Conservation (phyloP, 108 stramenopile species). For the Nannochloropsis salina region DNA sequence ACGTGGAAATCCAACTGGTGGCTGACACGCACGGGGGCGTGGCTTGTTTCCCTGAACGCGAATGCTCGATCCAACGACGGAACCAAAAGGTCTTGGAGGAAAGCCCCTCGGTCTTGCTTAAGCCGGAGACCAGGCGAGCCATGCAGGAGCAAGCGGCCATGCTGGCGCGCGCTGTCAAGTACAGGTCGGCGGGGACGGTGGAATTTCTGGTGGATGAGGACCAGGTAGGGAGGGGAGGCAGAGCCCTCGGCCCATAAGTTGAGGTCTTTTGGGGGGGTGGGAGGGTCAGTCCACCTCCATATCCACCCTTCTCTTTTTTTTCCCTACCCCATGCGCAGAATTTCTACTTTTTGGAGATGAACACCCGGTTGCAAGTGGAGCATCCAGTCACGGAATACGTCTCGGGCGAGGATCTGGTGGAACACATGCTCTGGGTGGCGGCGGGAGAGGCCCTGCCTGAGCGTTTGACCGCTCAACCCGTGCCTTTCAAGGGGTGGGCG, state of each 20-base stretch:
- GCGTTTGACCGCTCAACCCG: not conserved
- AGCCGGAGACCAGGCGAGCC: slow-evolving; percentile 60
- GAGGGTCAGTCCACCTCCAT: not conserved
- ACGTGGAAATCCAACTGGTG: slow-evolving; percentile 94
- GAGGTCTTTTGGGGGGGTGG: not conserved
- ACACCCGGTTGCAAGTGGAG: slow-evolving; percentile 63
- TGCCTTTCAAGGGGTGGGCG: slow-evolving; percentile 40
- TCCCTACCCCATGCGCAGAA: slow-evolving; percentile 49
- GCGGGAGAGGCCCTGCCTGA: slow-evolving; percentile 53
- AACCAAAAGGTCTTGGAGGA: slow-evolving; percentile 99
- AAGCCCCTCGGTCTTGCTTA: slow-evolving; percentile 65
- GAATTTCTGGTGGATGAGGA: slow-evolving; percentile 86
- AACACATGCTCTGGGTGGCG: slow-evolving; percentile 80
- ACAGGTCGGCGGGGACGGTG: slow-evolving; percentile 88
- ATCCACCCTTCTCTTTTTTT: not conserved
- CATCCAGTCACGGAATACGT: slow-evolving; percentile 94
- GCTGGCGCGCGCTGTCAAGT: slow-evolving; percentile 71
- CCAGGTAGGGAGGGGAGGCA: slow-evolving; percentile 33
- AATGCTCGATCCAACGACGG: slow-evolving; percentile 88
- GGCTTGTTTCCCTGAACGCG: slow-evolving; percentile 82
- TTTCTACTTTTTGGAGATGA: slow-evolving; percentile 99
- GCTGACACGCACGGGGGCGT: slow-evolving; percentile 71
- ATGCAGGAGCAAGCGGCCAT: slow-evolving; percentile 76
- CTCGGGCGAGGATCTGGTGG: slow-evolving; percentile 79
- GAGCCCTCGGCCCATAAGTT: not conserved